Percentiles rank a stretch among this genome's conserved stretches.
phyloP scores from a whole-genome alignment of 2,329 filamentous ascomycete species.

The Cytospora piceicola region DNA sequence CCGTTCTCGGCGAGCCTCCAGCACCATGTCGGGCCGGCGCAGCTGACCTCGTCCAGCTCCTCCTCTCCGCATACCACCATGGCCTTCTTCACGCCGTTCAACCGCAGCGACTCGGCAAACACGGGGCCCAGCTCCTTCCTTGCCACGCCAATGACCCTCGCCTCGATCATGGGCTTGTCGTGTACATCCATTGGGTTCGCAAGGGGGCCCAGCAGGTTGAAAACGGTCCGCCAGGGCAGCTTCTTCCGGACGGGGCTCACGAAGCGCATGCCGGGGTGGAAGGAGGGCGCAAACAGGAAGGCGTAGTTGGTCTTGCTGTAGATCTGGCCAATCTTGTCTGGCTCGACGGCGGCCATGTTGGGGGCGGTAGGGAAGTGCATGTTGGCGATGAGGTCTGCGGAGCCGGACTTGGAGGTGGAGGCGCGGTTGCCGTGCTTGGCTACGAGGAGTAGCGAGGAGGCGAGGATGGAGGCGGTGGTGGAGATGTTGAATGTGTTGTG shows the following conservation, averaged over 20 bases:
- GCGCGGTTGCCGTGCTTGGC: conserved; percentile 97
- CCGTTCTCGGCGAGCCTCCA: conserved; percentile 71
- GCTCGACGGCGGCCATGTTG: conserved; percentile 73
- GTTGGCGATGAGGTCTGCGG: conserved; percentile 84
- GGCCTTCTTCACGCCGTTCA: conserved; percentile 79
- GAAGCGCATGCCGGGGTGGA: conserved; percentile 92
- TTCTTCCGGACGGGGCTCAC: conserved; percentile 84
- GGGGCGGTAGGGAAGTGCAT: conserved; percentile 71
- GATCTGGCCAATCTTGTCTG: conserved; percentile 70
- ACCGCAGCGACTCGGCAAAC: conserved; percentile 81
- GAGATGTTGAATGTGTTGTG: conserved; percentile 99
- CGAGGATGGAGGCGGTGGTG: conserved; percentile 90
- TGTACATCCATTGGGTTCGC: conserved; percentile 83
- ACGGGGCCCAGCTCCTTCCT: conserved; percentile 83
- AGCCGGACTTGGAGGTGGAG: conserved; percentile 93
- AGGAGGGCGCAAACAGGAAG: conserved; percentile 94
- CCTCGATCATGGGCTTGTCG: conserved; percentile 66
- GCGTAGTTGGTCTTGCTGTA: conserved; percentile 87
- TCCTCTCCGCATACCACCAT: conserved; percentile 92
- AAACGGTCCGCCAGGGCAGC: conserved; percentile 93
- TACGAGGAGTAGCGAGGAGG: conserved; percentile 80
- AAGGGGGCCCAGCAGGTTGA: conserved; percentile 93
- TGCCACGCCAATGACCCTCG: conserved; percentile 90
- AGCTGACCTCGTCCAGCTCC: conserved; percentile 93
- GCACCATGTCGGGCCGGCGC: conserved; percentile 84